Evolutionary conservation across 805 yeast species (phyloP), one percentile per base, ranked within the genome.

Genomic region (Zygosaccharomyces kombuchaensis): DNA sequence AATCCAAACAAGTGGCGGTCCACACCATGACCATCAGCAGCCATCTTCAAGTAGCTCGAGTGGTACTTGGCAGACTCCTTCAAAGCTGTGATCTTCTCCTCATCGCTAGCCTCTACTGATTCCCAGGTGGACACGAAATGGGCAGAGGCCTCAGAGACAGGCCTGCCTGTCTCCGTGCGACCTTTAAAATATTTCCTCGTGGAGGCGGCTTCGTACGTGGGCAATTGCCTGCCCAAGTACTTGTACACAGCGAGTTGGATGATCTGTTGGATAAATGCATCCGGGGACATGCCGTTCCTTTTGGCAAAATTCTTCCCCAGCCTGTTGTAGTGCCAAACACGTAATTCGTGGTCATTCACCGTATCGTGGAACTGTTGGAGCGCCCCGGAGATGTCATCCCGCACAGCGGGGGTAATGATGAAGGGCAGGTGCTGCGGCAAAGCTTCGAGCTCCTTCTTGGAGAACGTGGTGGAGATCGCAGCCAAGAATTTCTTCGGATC

Each of bases 151-250:
- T 64, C 63, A 7, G 96, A 81, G 9, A 87, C 96, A 4, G 88
- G 71, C 60, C 99, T 78, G 51, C 93, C 88, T 19, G 96, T 85
- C 69, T 91, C 99, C 7, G 98, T 91, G 66, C 99, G 80, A 45
- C 99, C 99, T 59, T 78, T 81, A 61, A 80, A 84, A 67, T 75
- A 91, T 64, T 80, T 83, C 67, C 98, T 81, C 1, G 97, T 91
- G 16, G 98, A 87, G 2, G 97, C 96, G 42, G 96, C 83, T 69
- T 91, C 99, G 69, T 91, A 91, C 9, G 97, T 91, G 52, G 97
- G 96, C 61, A 91, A 77, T 44, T 80, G 73, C 44, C 76, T 78
- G 17, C 96, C 95, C 34, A 87, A 76, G 68, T 81, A 73, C 69
- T 88, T 89, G 73, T 72, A 91, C 68, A 88, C 84, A 14, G 96